Evolutionary conservation across 2,329 filamentous ascomycete genomes (phyloP).

Genomic region (Macroventuria anomochaeta): DNA sequence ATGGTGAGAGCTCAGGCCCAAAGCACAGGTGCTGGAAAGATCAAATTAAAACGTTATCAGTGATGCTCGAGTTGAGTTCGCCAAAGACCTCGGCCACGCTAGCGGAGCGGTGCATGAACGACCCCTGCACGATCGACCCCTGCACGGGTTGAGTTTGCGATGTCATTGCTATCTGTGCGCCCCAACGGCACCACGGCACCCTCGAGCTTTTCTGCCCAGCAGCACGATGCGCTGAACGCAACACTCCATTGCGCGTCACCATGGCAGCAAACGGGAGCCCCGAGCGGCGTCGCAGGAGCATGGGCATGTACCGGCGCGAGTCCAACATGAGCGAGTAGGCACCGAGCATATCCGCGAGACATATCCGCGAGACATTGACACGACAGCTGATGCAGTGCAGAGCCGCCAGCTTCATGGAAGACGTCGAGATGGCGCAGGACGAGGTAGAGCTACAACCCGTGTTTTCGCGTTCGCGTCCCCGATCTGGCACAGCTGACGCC

Average conservation of each 20-base stretch:
- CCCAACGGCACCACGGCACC: not conserved
- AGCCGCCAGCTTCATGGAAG: slow-evolving; percentile 77
- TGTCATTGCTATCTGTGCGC: slow-evolving; percentile 17
- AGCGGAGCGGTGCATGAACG: no score
- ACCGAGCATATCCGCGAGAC: not conserved
- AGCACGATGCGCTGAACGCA: slow-evolving; percentile 2
- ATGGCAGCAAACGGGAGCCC: slow-evolving; percentile 46
- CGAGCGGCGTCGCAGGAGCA: slow-evolving; percentile 44
- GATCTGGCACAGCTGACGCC: slow-evolving; percentile 44
- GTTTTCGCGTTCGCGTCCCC: slow-evolving; percentile 22
- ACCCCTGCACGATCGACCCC: no score
- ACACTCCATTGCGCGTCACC: slow-evolving; percentile 11
- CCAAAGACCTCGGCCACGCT: no score
- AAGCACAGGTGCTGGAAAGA: no score
- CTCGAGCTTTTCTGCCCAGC: slow-evolving; percentile 14
- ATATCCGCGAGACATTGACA: no score
- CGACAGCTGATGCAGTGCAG: slow-evolving; percentile 13
- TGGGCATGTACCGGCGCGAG: slow-evolving; percentile 66
- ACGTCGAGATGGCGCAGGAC: slow-evolving; percentile 98
- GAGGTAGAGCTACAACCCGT: slow-evolving; percentile 66
- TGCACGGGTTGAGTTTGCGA: slow-evolving; percentile 1
- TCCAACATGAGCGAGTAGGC: slow-evolving; percentile 66
- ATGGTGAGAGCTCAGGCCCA: no score
- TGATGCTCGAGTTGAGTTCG: no score
- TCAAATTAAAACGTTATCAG: no score